Evolutionary conservation across 257 asterid genomes (phyloP).

Genomic region (Buddleja alternifolia): DNA sequence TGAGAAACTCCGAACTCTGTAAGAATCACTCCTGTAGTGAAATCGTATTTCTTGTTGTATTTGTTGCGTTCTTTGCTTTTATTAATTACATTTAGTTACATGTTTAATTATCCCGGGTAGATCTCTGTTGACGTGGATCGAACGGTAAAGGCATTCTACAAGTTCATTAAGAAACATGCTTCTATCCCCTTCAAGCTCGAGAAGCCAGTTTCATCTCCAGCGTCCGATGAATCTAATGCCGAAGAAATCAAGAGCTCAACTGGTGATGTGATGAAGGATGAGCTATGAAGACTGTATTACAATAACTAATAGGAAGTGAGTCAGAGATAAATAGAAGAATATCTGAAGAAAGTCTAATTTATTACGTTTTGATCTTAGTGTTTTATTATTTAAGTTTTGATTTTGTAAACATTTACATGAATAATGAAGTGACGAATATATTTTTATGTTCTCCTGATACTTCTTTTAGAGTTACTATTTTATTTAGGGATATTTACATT

Average conservation of each 20-base stretch:
- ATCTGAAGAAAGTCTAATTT: conserved; percentile 24
- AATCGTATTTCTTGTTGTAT: background rate
- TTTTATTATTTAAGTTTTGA: conserved; percentile 8
- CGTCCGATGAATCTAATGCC: conserved; percentile 37
- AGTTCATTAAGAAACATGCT: conserved; percentile 84
- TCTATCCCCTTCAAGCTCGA: conserved; percentile 85
- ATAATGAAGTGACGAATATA: background rate
- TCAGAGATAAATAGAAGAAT: background rate
- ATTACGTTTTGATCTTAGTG: conserved; percentile 23
- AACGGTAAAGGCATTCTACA: conserved; percentile 83
- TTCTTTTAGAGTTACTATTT: background rate
- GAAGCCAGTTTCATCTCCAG: conserved; percentile 51
- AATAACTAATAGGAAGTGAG: conserved; percentile 15
- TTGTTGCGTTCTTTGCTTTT: background rate
- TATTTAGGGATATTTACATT: background rate
- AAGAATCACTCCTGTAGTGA: no score
- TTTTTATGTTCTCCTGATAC: background rate
- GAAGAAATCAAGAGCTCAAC: conserved; percentile 37
- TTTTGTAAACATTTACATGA: background rate
- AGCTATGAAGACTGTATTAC: conserved; percentile 48
- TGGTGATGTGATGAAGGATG: conserved; percentile 63
- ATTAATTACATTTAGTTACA: background rate
- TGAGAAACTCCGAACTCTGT: no score
- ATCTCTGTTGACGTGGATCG: conserved; percentile 73
- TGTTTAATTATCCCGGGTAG: conserved; percentile 43